These are phyloP conservation scores for Trametes punicea DNA, from an alignment of 768 basidiomycete genomes.

Conservation along the genomic window DNA sequence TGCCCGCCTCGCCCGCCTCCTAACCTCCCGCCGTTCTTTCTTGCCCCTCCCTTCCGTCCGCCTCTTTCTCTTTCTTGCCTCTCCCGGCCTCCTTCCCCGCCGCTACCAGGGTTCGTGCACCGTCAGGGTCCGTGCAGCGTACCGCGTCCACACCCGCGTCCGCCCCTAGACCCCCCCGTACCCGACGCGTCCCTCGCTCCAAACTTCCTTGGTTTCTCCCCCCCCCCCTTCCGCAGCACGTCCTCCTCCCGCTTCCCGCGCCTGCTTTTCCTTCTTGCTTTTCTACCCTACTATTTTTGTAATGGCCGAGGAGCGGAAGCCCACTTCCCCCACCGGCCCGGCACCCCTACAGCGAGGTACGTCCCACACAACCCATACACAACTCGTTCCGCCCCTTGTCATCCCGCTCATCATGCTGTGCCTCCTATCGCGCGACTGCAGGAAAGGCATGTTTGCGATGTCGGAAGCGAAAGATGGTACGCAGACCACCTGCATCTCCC, in stretches of 20 bases:
- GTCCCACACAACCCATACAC: slow-evolving; percentile 2
- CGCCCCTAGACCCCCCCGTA: background rate
- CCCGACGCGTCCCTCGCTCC: slow-evolving; percentile 12
- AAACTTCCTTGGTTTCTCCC: slow-evolving; percentile 11
- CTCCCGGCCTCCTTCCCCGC: background rate
- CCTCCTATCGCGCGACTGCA: slow-evolving; percentile 25
- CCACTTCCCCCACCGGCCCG: slow-evolving; percentile 23
- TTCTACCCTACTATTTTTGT: slow-evolving; percentile 30
- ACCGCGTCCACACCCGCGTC: too few species aligned
- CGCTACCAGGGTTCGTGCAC: background rate
- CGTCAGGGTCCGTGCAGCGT: background rate
- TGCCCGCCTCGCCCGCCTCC: slow-evolving; percentile 20
- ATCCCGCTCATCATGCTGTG: slow-evolving; percentile 1
- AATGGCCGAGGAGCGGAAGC: slow-evolving; percentile 31
- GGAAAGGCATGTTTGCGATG: slow-evolving; percentile 53
- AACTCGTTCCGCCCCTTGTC: background rate
- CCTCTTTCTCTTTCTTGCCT: background rate
- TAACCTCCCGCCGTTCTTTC: slow-evolving; percentile 18
- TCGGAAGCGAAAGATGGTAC: slow-evolving; percentile 52
- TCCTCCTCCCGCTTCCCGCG: slow-evolving; percentile 24
- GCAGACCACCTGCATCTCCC: slow-evolving; percentile 12
- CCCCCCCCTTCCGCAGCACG: slow-evolving; percentile 9
- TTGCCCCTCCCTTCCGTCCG: slow-evolving; percentile 2
- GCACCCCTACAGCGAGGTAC: slow-evolving; percentile 28
- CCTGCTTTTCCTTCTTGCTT: slow-evolving; percentile 22